Conservation (phyloP, 805 yeast genomes). For the Tetrapisispora iriomotensis region DNA sequence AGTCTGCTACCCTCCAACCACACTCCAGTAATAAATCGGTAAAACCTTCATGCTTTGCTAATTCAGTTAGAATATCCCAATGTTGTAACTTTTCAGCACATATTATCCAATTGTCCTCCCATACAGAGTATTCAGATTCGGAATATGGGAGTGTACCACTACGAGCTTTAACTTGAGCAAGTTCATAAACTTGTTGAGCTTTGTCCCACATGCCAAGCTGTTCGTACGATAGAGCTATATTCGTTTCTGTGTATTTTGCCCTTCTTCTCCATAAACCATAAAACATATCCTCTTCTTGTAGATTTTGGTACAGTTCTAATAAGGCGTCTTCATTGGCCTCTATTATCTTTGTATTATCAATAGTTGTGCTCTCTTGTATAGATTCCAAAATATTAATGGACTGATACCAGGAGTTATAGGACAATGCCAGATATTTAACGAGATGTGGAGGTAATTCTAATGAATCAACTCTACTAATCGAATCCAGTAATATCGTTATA, state of each 20-base stretch:
- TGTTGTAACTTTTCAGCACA: conserved; percentile 96
- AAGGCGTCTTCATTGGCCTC: conserved; percentile 87
- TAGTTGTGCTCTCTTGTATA: conserved; percentile 45
- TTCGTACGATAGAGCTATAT: conserved; percentile 85
- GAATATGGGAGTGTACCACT: conserved; percentile 93
- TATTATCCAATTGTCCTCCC: conserved; percentile 98
- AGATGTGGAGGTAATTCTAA: conserved; percentile 89
- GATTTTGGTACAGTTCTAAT: conserved; percentile 74
- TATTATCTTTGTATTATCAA: conserved; percentile 63
- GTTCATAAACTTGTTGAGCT: conserved; percentile 87
- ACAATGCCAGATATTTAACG: conserved; percentile 75
- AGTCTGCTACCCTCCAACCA: conserved; percentile 99
- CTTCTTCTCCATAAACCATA: conserved; percentile 97
- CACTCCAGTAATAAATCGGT: conserved; percentile 92
- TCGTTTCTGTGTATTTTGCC: conserved; percentile 89
- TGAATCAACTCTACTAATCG: conserved; percentile 61
- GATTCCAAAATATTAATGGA: conserved; percentile 78
- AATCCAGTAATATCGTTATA: conserved; percentile 72
- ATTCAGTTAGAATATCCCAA: conserved; percentile 94
- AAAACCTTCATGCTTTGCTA: conserved; percentile 96
- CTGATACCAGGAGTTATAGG: conserved; percentile 86
- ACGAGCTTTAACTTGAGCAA: conserved; percentile 93
- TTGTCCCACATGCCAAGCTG: conserved; percentile 93
- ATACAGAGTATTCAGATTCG: conserved; percentile 84
- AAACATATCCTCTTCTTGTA: conserved; percentile 94